phyloP scores from a whole-genome alignment of 1,139 yeast species.

The Sugiyamaella paludigena region DNA sequence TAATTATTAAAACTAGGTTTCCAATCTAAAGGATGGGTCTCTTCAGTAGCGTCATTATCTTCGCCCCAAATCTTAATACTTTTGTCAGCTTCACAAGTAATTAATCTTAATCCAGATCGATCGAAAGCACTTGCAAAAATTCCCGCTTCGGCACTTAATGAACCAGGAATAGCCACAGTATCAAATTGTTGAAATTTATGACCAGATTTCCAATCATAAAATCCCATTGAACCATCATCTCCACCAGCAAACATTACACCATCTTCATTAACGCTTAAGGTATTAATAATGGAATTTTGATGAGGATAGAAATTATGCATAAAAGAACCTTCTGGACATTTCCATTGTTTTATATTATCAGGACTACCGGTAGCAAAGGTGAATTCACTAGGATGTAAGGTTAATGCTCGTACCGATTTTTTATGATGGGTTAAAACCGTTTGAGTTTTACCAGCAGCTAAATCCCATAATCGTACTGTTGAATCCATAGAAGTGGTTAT shows the following conservation, averaged over 20 bases:
- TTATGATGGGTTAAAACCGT: slow-evolving; percentile 77
- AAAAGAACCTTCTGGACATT: slow-evolving; percentile 71
- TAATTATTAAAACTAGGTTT: slow-evolving; percentile 34
- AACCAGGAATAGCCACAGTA: slow-evolving; percentile 65
- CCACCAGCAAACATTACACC: slow-evolving; percentile 77
- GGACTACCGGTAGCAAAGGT: slow-evolving; percentile 80
- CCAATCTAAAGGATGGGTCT: slow-evolving; percentile 49
- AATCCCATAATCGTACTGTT: slow-evolving; percentile 85
- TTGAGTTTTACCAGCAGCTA: slow-evolving; percentile 61
- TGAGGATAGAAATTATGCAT: slow-evolving; percentile 53
- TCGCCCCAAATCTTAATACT: slow-evolving; percentile 82
- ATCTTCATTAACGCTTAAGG: slow-evolving; percentile 63
- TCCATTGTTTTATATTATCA: slow-evolving; percentile 82
- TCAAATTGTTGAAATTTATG: slow-evolving; percentile 53
- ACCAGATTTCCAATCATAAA: slow-evolving; percentile 78
- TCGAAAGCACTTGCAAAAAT: slow-evolving; percentile 75
- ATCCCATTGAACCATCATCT: slow-evolving; percentile 75
- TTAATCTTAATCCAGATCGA: slow-evolving; percentile 70
- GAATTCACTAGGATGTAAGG: slow-evolving; percentile 65
- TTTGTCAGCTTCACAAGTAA: slow-evolving; percentile 90
- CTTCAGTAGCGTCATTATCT: slow-evolving; percentile 46
- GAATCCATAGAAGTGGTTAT: slow-evolving; percentile 81
- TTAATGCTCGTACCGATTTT: slow-evolving; percentile 73
- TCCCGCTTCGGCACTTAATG: slow-evolving; percentile 63
- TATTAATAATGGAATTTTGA: slow-evolving; percentile 59